phyloP scores from a whole-genome alignment of 192 early-diverging fungal species.

The Spizellomyces sp. region DNA sequence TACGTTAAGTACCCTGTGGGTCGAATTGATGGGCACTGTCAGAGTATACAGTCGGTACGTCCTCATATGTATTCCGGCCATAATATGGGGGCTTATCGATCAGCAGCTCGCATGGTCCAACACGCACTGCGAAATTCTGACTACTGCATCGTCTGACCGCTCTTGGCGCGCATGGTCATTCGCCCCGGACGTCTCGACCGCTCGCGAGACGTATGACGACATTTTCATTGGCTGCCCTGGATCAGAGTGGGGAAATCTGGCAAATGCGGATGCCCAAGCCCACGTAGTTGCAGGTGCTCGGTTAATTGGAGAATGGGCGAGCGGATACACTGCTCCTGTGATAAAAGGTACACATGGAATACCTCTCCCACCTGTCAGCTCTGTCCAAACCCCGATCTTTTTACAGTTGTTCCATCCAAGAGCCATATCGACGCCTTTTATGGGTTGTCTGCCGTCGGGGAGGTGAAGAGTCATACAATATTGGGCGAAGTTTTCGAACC shows the following conservation, averaged over 20 bases:
- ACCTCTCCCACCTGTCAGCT: not conserved
- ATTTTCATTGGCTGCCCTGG: constrained; percentile 47
- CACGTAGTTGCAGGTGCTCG: constrained; percentile 35
- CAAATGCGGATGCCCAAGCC: not conserved
- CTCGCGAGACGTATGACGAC: constrained; percentile 27
- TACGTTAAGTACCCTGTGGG: constrained; percentile 50
- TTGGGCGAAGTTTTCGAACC: constrained; percentile 34
- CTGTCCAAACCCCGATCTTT: no score
- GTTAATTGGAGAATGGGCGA: constrained; percentile 40
- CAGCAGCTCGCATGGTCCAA: constrained; percentile 67
- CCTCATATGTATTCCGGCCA: not conserved
- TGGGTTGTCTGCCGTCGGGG: constrained; percentile 36
- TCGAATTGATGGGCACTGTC: constrained; percentile 59
- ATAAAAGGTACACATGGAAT: constrained; percentile 17
- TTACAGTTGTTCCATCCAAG: constrained; percentile 32
- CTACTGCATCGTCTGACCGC: constrained; percentile 61
- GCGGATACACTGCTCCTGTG: constrained; percentile 25
- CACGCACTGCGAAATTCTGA: constrained; percentile 64
- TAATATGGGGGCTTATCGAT: not conserved
- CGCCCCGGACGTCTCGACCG: constrained; percentile 9
- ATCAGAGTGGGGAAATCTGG: constrained; percentile 42
- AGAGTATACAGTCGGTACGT: constrained; percentile 44
- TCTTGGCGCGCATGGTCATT: constrained; percentile 61
- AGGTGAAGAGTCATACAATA: constrained; percentile 43
- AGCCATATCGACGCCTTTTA: constrained; percentile 47